These are phyloP conservation scores for Nicotiana tabacum DNA, from an alignment of 257 asterid genomes.

Conservation along the genomic window DNA sequence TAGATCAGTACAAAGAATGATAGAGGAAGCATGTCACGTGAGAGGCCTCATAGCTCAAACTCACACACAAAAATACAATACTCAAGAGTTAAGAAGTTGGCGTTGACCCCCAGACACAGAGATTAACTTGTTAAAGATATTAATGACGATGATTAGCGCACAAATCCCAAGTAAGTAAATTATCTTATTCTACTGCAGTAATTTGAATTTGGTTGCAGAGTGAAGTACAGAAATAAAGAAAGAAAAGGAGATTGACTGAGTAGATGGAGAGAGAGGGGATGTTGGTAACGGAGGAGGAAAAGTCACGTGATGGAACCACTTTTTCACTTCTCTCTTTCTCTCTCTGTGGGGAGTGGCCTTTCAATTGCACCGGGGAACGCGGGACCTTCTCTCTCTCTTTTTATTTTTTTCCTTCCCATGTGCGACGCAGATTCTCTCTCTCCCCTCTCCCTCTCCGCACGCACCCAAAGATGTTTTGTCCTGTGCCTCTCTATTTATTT, in stretches of 20 bases:
- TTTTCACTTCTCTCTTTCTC: background rate
- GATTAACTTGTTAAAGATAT: background rate
- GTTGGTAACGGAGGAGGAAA: slow-evolving; percentile 6
- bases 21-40: background rate
- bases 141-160: background rate
- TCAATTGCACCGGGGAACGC: slow-evolving; percentile 9
- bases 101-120: background rate
- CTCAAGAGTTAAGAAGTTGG: background rate
- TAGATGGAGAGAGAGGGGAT: background rate
- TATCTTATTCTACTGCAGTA: background rate
- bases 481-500: background rate
- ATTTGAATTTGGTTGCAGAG: background rate
- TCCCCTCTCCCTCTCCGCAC: background rate
- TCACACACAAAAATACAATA: background rate
- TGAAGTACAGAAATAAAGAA: background rate
- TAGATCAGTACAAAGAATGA: background rate
- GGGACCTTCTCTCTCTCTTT: background rate
- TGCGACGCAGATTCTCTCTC: background rate
- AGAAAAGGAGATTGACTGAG: background rate
- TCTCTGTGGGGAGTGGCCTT: background rate
- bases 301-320: slow-evolving; percentile 3
- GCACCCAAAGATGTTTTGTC: background rate
- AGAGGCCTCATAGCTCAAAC: background rate
- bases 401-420: background rate
- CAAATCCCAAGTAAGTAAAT: background rate